Conservation (phyloP, 2,329 filamentous ascomycete genomes). For the Rosellinia necatrix region DNA sequence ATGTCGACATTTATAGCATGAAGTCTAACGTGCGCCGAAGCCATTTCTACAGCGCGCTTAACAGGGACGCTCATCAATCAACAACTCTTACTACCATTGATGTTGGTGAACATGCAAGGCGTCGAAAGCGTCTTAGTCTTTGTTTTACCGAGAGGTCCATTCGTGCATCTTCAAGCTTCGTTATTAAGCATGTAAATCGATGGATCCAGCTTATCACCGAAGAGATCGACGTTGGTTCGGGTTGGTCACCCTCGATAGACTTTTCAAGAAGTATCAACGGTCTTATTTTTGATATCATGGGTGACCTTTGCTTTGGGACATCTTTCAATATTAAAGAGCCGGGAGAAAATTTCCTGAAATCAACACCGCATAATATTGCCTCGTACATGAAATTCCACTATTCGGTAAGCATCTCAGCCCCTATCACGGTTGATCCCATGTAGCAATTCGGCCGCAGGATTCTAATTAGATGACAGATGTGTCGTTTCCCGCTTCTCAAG, state of each 20-base stretch:
- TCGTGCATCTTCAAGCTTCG: constrained; percentile 25
- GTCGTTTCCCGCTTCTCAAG: constrained; percentile 17
- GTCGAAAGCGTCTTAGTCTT: constrained; percentile 25
- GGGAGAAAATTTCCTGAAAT: constrained; percentile 27
- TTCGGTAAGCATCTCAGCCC: constrained; percentile 9
- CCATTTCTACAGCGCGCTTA: constrained; percentile 26
- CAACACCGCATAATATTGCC: constrained; percentile 23
- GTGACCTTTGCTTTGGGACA: constrained; percentile 33
- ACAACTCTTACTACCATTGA: constrained; percentile 27
- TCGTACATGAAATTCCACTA: constrained; percentile 30
- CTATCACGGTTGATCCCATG: neutral
- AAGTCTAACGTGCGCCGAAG: constrained; percentile 32
- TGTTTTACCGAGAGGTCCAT: constrained; percentile 33
- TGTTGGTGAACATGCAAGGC: constrained; percentile 22
- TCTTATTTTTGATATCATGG: constrained; percentile 32
- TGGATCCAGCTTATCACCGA: constrained; percentile 29
- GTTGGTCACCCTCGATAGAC: constrained; percentile 29
- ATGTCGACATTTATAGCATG: constrained; percentile 30
- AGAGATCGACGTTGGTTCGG: neutral
- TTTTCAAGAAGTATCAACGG: constrained; percentile 14
- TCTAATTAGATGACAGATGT: constrained; percentile 15
- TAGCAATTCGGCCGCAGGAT: neutral
- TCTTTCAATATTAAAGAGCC: constrained; percentile 37
- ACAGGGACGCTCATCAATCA: constrained; percentile 4
- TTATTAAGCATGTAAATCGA: constrained; percentile 30